Base-by-base conservation (phyloP, 805 yeast species). In the Hyphopichia homilentoma region DNA sequence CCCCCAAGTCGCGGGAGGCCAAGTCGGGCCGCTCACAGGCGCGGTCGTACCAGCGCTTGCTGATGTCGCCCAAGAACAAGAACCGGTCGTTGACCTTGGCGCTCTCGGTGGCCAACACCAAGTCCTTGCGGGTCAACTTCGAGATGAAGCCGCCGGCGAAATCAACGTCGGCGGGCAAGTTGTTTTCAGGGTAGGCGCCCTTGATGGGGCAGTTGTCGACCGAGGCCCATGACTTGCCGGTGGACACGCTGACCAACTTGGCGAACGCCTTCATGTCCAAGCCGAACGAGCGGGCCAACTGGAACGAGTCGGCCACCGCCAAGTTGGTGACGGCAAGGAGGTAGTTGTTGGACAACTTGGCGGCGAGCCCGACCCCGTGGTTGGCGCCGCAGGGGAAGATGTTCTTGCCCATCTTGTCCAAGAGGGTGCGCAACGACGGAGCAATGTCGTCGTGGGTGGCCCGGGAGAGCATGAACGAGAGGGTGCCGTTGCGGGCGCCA, bases 271-370 rank as follows among this genome's bases (percentile, higher is more conserved):
- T 48, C 47, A 70, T 52, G 47, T 74, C 65, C 35, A 74, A 62
- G 5, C 75, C 73, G 35, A 70, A 64, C 9, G 71, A 54, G 35
- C 59, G 59, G 16, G 79, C 79, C 38, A 74, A 55, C 37, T 69
- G 75, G 57, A 73, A 72, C 6, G 77, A 73, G 44, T 73, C 79
- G 7, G 75, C 69, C 9, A 73, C 74, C 0, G 78, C 78, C 42
- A 73, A 58, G 50, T 74, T 73, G 19, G 73, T 68, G 18, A 73
- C 58, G 1, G 79, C 79, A 38, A 73, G 57, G 30, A 74, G 57
- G 45, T 73, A 73, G 50, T 73, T 73, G 52, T 73, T 73, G 26
- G 76, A 65, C 39, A 73, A 58, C 43, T 73, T 73, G 12, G 79
- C 79, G 20, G 77, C 77, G 33, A 74, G 58, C 4, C 79, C 79